Evolutionary conservation across 805 yeast genomes (phyloP).

Genomic region (Monosporozyma unispora): DNA sequence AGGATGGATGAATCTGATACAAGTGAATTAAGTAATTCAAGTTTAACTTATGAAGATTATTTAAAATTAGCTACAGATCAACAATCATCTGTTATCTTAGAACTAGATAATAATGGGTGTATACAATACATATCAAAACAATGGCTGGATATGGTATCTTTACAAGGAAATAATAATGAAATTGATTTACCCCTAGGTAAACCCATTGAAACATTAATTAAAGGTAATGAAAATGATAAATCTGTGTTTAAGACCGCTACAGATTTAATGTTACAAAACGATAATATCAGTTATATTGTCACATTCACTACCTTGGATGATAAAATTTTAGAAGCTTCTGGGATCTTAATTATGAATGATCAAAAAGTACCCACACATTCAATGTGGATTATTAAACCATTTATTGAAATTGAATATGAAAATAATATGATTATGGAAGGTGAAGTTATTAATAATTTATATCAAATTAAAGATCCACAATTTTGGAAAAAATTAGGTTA

Average conservation of each 20-base stretch:
- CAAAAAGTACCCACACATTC: slow-evolving; percentile 63
- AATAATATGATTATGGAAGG: background rate
- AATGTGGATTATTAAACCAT: slow-evolving; percentile 86
- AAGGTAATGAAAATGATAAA: slow-evolving; percentile 57
- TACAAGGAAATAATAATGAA: background rate
- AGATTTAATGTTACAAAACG: slow-evolving; percentile 54
- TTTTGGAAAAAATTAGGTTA: slow-evolving; percentile 76
- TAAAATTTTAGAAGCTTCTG: slow-evolving; percentile 86
- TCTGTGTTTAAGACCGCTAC: slow-evolving; percentile 62
- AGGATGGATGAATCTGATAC: background rate
- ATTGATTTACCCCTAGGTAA: slow-evolving; percentile 9
- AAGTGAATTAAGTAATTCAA: background rate
- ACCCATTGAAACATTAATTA: slow-evolving; percentile 54
- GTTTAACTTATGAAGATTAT: slow-evolving; percentile 37
- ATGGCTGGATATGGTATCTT: slow-evolving; percentile 47
- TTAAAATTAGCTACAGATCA: slow-evolving; percentile 54
- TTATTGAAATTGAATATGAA: slow-evolving; percentile 34
- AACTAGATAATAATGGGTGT: slow-evolving; percentile 69
- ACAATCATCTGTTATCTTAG: slow-evolving; percentile 73
- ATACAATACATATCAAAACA: slow-evolving; percentile 65
- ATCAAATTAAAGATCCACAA: slow-evolving; percentile 24
- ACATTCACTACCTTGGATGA: slow-evolving; percentile 47
- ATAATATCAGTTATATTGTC: slow-evolving; percentile 61
- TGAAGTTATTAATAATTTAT: background rate
- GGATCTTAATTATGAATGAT: slow-evolving; percentile 55